Percentiles rank a stretch among this genome's conserved stretches.
These are phyloP conservation scores for Exophiala xenobiotica DNA, from an alignment of 2,329 filamentous ascomycete genomes.

Conservation along the genomic window DNA sequence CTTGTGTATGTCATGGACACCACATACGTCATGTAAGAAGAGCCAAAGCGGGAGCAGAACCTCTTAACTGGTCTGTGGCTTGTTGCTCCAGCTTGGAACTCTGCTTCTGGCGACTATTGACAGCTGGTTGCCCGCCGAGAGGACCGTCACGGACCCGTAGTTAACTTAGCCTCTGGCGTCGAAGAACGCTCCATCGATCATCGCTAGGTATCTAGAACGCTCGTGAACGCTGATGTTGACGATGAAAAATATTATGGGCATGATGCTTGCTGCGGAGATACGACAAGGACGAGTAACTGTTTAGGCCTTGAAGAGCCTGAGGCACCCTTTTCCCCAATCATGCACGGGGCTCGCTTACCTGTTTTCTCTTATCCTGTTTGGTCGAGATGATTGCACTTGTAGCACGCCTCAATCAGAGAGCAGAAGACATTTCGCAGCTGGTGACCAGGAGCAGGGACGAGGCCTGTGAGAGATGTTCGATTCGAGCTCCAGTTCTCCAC, in stretches of 20 bases:
- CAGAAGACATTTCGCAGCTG: no score
- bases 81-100: slow-evolving; percentile 2
- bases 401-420: no score
- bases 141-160: background rate
- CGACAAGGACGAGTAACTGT: no score
- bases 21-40: slow-evolving; percentile 23
- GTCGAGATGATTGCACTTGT: no score
- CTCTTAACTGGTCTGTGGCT: no score
- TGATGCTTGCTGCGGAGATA: background rate
- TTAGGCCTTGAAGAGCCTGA: no score
- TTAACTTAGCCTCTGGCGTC: no score
- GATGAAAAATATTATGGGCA: no score
- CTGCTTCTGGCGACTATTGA: background rate
- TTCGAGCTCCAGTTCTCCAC: background rate
- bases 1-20: slow-evolving; percentile 25
- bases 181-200: background rate
- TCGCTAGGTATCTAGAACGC: background rate
- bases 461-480: background rate
- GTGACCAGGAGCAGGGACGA: no score
- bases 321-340: slow-evolving; percentile 8
- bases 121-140: background rate
- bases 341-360: slow-evolving; percentile 10
- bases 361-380: background rate
- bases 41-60: background rate
- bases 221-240: background rate